phyloP scores from a whole-genome alignment of 2,329 filamentous ascomycete genomes.

The Microcera coccophila region DNA sequence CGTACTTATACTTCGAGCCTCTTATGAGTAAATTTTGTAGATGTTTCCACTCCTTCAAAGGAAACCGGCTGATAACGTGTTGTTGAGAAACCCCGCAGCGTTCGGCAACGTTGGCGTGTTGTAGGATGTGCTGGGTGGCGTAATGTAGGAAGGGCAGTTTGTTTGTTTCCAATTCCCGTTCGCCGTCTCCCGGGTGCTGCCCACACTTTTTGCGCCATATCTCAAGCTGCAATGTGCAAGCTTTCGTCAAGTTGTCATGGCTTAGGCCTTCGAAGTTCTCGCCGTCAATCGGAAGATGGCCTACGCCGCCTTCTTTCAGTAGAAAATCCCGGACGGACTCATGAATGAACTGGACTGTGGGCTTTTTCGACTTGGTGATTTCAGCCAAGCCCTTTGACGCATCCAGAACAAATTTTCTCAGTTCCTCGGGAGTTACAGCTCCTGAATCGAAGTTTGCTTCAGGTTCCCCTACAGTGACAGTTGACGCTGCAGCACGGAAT shows the following conservation, averaged over 20 bases:
- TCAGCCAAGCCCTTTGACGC: slow-evolving; percentile 47
- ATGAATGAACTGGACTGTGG: slow-evolving; percentile 45
- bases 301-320: slow-evolving; percentile 31
- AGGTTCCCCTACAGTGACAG: not conserved
- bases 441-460: slow-evolving; percentile 21
- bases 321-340: slow-evolving; percentile 49
- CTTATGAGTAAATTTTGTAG: slow-evolving; percentile 7
- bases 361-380: slow-evolving; percentile 23
- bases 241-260: slow-evolving; percentile 10
- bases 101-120: slow-evolving; percentile 14
- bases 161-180: not conserved
- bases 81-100: not conserved
- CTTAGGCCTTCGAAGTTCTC: not conserved
- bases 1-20: not conserved
- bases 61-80: not conserved
- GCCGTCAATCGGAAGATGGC: slow-evolving; percentile 1
- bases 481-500: slow-evolving; percentile 34
- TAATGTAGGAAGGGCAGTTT: slow-evolving; percentile 14
- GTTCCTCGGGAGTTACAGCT: slow-evolving; percentile 16
- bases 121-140: slow-evolving; percentile 6
- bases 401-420: slow-evolving; percentile 33
- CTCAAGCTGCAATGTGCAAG: slow-evolving; percentile 6
- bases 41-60: not conserved
- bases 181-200: not conserved
- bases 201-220: not conserved